A percentile compares a stretch with the other conserved stretches of the same genome.
These are phyloP conservation scores for Elaphomyces granulatus DNA, from an alignment of 495 filamentous ascomycete genomes.

Conservation along the genomic window DNA sequence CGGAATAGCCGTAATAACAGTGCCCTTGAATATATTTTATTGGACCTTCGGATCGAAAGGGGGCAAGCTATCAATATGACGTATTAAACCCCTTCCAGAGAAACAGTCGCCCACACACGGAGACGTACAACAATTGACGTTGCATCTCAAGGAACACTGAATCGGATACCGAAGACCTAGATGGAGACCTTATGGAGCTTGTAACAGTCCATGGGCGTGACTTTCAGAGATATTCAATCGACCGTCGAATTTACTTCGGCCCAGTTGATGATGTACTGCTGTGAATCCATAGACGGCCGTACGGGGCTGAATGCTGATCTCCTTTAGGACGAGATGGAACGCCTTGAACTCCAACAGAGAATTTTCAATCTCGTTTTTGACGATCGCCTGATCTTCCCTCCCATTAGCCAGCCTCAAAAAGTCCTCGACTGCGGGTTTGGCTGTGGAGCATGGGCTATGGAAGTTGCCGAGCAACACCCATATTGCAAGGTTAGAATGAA, in stretches of 20 bases:
- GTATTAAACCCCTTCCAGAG: background rate
- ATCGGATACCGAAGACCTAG: slow-evolving; percentile 38
- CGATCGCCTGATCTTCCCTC: slow-evolving; percentile 63
- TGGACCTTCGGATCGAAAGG: background rate
- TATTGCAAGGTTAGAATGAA: slow-evolving; percentile 47
- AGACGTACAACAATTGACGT: background rate
- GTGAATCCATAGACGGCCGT: slow-evolving; percentile 1
- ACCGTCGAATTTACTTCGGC: slow-evolving; percentile 57
- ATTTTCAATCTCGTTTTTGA: slow-evolving; percentile 65
- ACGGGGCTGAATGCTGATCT: slow-evolving; percentile 7
- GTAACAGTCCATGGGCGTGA: slow-evolving; percentile 51
- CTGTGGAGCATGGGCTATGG: slow-evolving; percentile 45
- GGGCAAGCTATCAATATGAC: slow-evolving; percentile 1
- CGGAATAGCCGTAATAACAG: background rate
- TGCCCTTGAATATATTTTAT: background rate
- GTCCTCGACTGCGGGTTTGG: slow-evolving; percentile 72
- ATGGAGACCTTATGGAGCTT: slow-evolving; percentile 46
- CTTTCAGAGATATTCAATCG: slow-evolving; percentile 62
- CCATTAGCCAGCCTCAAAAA: slow-evolving; percentile 44
- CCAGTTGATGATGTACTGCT: slow-evolving; percentile 70
- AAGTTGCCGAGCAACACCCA: slow-evolving; percentile 51
- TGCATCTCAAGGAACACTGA: slow-evolving; percentile 27
- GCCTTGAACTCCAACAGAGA: slow-evolving; percentile 53
- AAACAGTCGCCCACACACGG: background rate
- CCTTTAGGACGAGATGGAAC: slow-evolving; percentile 62